Base-by-base conservation (phyloP, 306 rosid species). In the Cicer pinnatifidum region DNA sequence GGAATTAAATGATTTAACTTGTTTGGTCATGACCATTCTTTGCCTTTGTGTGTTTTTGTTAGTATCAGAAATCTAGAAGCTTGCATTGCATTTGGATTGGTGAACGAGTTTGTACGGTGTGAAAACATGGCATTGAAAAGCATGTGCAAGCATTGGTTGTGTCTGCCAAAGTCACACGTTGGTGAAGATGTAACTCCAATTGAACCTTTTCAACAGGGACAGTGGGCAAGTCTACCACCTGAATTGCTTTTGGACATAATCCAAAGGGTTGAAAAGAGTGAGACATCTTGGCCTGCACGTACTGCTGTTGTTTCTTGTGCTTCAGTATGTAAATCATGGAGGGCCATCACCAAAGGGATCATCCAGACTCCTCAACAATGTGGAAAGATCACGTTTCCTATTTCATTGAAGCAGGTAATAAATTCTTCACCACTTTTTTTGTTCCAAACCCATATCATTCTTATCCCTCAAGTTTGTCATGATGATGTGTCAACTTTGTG, bases 321-420 rank as follows among this genome's bases (percentile, higher is more conserved):
- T 67, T 88, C 90, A 1, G 94, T 91, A 57, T 91, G 97, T 75
- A 87, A 83, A 82, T 84, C 93, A 0, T 91, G 97, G 97, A 88
- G 94, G 80, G 76, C 69, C 41, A 67, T 85, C 51, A 81, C 87
- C 0, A 82, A 67, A 71, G 94, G 82, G 84, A 81, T 87, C 6
- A 80, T 88, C 68, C 79, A 80, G 74, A 81, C 90, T 75, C 94
- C 92, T 12, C 92, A 91, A 75, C 88, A 85, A 78, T 85, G 88
- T 78, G 97, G 97, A 75, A 85, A 83, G 89, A 75, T 91, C 52
- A 91, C 97, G 43, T 91, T 89, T 81, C 96, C 97, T 40, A 85
- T 91, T 83, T 91, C 97, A 16, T 54, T 91, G 85, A 89, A 88
- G 82, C 97, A 88, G 87, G 97, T 89, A 60, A 35, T 19, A 7